A percentile compares a stretch with the other conserved stretches of the same genome.
Conservation (phyloP, 2,329 filamentous ascomycete genomes). For the Fusarium napiforme region DNA sequence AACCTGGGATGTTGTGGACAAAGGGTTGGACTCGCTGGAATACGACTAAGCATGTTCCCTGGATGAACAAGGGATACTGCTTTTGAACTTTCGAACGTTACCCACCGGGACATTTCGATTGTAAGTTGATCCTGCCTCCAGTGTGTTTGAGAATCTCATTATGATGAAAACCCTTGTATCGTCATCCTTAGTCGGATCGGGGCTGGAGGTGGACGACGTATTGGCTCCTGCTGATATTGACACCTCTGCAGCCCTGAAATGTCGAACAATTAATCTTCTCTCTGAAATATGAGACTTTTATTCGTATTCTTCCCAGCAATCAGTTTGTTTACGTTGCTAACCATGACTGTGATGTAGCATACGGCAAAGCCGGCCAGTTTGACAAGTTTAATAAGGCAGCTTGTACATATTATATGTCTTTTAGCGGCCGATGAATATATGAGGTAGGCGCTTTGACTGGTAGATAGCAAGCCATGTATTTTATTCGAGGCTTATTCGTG, state of each 20-base stretch:
- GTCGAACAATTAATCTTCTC: constrained; percentile 67
- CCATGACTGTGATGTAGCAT: constrained; percentile 11
- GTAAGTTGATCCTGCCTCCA: constrained; percentile 23
- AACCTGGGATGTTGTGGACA: constrained; percentile 74
- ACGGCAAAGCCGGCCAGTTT: not conserved
- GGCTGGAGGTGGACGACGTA: constrained; percentile 49
- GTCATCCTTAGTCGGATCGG: constrained; percentile 95
- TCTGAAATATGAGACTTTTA: constrained; percentile 53
- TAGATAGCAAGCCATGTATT: not conserved
- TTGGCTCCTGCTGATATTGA: constrained; percentile 47
- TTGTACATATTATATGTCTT: not conserved
- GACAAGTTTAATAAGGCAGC: not conserved
- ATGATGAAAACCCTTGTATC: constrained; percentile 90
- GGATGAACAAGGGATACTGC: not conserved
- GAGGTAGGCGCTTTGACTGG: not conserved
- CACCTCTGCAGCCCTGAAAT: constrained; percentile 50
- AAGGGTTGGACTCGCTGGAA: constrained; percentile 68
- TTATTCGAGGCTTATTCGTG: not conserved
- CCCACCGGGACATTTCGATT: not conserved
- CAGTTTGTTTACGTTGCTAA: constrained; percentile 24
- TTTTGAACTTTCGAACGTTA: not conserved
- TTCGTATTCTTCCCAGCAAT: not conserved
- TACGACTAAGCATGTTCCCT: constrained; percentile 58
- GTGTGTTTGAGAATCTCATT: constrained; percentile 18
- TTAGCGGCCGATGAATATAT: not conserved